Evolutionary conservation across 2,329 filamentous ascomycete species (phyloP).

Genomic region (Aphanocladium album): DNA sequence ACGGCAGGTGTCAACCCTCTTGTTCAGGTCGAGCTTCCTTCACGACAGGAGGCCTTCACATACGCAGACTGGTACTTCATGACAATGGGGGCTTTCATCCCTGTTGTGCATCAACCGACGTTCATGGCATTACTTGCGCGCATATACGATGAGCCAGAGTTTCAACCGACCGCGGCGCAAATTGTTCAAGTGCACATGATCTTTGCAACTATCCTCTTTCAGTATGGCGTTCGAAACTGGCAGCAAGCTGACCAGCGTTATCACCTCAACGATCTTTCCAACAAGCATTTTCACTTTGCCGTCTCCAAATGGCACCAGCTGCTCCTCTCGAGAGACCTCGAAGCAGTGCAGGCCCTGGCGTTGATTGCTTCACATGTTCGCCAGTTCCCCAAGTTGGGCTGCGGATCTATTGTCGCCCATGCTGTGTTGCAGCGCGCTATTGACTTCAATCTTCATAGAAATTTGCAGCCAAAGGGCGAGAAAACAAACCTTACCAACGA

Average conservation of each 20-base stretch:
- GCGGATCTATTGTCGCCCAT: conserved; percentile 63
- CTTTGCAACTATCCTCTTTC: conserved; percentile 71
- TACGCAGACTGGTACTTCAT: conserved; percentile 74
- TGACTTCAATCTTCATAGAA: conserved; percentile 70
- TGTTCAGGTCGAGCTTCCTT: conserved; percentile 56
- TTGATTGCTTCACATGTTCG: conserved; percentile 69
- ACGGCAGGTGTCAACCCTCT: conserved; percentile 55
- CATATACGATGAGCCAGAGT: conserved; percentile 65
- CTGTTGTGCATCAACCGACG: conserved; percentile 70
- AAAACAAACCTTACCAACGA: conserved; percentile 62
- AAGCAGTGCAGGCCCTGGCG: conserved; percentile 67
- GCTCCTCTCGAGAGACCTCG: conserved; percentile 53
- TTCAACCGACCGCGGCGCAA: conserved; percentile 59
- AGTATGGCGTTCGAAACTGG: conserved; percentile 67
- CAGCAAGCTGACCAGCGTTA: conserved; percentile 49
- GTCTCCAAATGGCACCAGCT: conserved; percentile 65
- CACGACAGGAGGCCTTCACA: conserved; percentile 58
- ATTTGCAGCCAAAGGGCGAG: conserved; percentile 47
- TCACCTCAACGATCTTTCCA: conserved; percentile 59
- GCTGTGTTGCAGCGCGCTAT: conserved; percentile 64
- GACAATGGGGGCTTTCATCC: conserved; percentile 65
- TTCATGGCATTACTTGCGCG: conserved; percentile 60
- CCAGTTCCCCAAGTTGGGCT: conserved; percentile 73
- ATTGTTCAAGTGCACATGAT: conserved; percentile 72
- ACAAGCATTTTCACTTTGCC: conserved; percentile 73